These are phyloP conservation scores for Brasenia schreberi DNA, from an alignment of 164 flowering plant genomes.

Conservation along the genomic window DNA sequence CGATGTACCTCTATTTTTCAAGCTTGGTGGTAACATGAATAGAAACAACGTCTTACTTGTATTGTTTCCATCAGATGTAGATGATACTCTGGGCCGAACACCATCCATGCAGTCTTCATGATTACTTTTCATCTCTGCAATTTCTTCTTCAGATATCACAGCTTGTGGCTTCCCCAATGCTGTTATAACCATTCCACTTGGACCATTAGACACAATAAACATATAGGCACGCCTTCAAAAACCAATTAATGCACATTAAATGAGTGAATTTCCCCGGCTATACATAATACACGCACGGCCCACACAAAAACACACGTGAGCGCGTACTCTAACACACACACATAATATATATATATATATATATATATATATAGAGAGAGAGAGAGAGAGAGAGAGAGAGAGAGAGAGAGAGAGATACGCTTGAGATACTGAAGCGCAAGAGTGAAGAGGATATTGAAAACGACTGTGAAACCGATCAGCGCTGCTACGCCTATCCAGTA, in stretches of 20 bases:
- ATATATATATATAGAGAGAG: background rate
- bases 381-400: constrained; percentile 1
- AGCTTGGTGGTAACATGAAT: background rate
- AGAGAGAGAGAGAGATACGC: constrained; percentile 7
- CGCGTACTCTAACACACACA: no score
- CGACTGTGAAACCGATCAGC: background rate
- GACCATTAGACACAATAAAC: no score
- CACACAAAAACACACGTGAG: no score
- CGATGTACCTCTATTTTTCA: background rate
- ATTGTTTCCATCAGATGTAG: constrained; percentile 44
- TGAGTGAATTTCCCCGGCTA: background rate
- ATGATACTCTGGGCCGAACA: constrained; percentile 10
- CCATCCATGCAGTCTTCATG: constrained; percentile 6
- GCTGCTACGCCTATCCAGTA: constrained; percentile 26
- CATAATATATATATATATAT: no score
- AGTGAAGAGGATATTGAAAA: constrained; percentile 15
- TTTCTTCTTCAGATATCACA: constrained; percentile 21
- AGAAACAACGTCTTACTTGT: constrained; percentile 25
- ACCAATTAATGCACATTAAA: no score
- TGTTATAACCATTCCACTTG: constrained; percentile 2
- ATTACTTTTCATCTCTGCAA: constrained; percentile 6
- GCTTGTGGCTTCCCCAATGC: constrained; percentile 27
- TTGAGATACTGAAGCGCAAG: constrained; percentile 24
- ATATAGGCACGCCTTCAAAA: background rate
- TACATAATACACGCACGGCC: no score